A percentile compares a stretch with the other conserved stretches of the same genome.
Evolutionary conservation across 345 rosid genomes (phyloP).

Genomic region (Heritiera littoralis): DNA sequence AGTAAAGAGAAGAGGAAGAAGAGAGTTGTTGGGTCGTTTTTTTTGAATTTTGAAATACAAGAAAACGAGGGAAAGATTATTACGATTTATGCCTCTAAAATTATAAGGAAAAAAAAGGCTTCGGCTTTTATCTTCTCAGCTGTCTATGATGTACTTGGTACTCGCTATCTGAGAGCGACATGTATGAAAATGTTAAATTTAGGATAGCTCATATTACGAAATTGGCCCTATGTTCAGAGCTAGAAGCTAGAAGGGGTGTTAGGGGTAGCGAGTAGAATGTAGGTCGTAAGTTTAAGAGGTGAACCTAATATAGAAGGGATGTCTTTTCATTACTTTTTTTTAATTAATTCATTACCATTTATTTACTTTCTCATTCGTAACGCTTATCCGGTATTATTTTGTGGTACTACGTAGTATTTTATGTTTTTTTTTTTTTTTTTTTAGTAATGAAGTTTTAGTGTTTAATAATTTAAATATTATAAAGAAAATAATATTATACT

Average conservation of each 20-base stretch:
- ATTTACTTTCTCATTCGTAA: not conserved
- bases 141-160: not conserved
- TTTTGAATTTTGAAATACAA: conserved; percentile 17
- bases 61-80: conserved; percentile 22
- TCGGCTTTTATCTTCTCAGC: not conserved
- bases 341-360: too few relatives aligned
- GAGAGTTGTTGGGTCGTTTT: not conserved
- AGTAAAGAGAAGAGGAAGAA: not conserved
- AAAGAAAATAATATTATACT: too few relatives aligned
- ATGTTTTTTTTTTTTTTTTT: too few relatives aligned
- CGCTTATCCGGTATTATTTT: not conserved
- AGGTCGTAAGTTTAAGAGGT: not conserved
- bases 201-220: not conserved
- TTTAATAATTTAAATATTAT: too few relatives aligned
- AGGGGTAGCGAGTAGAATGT: not conserved
- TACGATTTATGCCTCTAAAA: not conserved
- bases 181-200: not conserved
- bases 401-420: too few relatives aligned
- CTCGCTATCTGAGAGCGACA: not conserved
- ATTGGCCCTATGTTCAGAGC: not conserved
- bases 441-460: too few relatives aligned
- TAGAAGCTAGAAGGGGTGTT: not conserved
- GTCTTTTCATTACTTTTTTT: not conserved
- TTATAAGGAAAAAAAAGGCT: not conserved
- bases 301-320: not conserved